These are phyloP conservation scores for Trichosporon sp. DNA, from an alignment of 1,284 basidiomycete genomes.

Conservation along the genomic window DNA sequence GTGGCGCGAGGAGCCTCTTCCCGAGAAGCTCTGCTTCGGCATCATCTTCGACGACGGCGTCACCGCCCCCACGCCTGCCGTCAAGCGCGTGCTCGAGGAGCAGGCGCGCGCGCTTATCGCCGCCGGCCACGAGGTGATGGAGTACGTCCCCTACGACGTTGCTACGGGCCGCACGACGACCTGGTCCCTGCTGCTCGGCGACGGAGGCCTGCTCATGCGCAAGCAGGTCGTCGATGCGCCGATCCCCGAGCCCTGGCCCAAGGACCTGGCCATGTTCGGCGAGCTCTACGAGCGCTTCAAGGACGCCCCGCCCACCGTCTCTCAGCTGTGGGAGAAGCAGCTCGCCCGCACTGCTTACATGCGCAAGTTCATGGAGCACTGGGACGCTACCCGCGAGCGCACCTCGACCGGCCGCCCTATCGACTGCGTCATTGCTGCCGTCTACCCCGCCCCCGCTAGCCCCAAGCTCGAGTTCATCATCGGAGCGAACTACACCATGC, in stretches of 20 bases:
- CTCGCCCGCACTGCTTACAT: conserved; percentile 10
- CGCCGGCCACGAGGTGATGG: conserved; percentile 58
- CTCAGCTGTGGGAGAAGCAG: conserved; percentile 16
- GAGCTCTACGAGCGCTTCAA: conserved; percentile 4
- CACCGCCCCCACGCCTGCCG: conserved; percentile 60
- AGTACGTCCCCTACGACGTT: conserved; percentile 29
- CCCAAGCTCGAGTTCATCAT: conserved; percentile 10
- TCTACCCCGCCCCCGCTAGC: conserved; percentile 7
- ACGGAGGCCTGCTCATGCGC: conserved; percentile 13
- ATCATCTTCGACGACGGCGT: conserved; percentile 53
- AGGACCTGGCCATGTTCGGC: conserved; percentile 6
- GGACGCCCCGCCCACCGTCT: conserved; percentile 8
- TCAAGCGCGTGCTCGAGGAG: conserved; percentile 59
- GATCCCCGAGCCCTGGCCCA: conserved; percentile 20
- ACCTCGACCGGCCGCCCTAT: conserved; percentile 15
- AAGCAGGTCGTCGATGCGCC: background rate
- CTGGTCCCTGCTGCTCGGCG: conserved; percentile 9
- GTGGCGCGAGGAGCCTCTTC: conserved; percentile 60
- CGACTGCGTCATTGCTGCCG: conserved; percentile 18
- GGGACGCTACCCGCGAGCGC: conserved; percentile 5
- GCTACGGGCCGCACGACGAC: conserved; percentile 2
- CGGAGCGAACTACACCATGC: conserved; percentile 12
- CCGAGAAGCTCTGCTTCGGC: conserved; percentile 53
- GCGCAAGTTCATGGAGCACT: conserved; percentile 10
- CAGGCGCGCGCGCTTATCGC: conserved; percentile 56